These are phyloP conservation scores for Ogataea nitratoaversa DNA, from an alignment of 805 yeast species.

Conservation along the genomic window DNA sequence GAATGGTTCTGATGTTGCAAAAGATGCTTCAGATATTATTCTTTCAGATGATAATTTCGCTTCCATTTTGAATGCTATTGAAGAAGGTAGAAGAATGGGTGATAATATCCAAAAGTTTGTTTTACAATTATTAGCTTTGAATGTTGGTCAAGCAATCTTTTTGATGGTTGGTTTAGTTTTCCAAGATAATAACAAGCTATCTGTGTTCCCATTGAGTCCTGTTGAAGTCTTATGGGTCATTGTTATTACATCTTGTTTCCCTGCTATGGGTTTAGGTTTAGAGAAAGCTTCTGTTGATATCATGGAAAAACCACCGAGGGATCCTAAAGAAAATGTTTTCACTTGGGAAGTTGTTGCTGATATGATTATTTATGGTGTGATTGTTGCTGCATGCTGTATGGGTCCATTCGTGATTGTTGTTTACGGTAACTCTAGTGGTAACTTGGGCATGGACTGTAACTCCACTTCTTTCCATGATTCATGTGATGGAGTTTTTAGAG, in stretches of 20 bases:
- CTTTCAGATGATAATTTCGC: conserved; percentile 76
- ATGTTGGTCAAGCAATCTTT: conserved; percentile 66
- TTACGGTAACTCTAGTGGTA: conserved; percentile 63
- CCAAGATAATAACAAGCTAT: conserved; percentile 53
- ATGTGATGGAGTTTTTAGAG: conserved; percentile 65
- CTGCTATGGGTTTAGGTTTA: conserved; percentile 78
- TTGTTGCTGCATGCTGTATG: conserved; percentile 70
- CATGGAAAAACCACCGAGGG: conserved; percentile 62
- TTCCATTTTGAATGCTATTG: conserved; percentile 71
- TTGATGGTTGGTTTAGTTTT: conserved; percentile 72
- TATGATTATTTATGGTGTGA: conserved; percentile 66
- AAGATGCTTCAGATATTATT: conserved; percentile 75
- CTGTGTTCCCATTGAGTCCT: conserved; percentile 81
- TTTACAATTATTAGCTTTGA: conserved; percentile 65
- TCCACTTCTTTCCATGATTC: conserved; percentile 31
- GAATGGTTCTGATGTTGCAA: conserved; percentile 82
- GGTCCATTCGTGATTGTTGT: conserved; percentile 59
- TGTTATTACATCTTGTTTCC: conserved; percentile 75
- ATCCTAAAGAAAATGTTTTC: conserved; percentile 50
- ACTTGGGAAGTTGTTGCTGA: conserved; percentile 65
- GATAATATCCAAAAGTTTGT: conserved; percentile 76
- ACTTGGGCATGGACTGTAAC: conserved; percentile 66
- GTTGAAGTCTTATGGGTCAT: conserved; percentile 79
- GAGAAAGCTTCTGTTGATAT: conserved; percentile 62
- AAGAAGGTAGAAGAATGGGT: conserved; percentile 78